Evolutionary conservation across 2,329 filamentous ascomycete species (phyloP), one percentile per base, ranked within the genome.

Genomic region (Nothomitra cinnamomea): DNA sequence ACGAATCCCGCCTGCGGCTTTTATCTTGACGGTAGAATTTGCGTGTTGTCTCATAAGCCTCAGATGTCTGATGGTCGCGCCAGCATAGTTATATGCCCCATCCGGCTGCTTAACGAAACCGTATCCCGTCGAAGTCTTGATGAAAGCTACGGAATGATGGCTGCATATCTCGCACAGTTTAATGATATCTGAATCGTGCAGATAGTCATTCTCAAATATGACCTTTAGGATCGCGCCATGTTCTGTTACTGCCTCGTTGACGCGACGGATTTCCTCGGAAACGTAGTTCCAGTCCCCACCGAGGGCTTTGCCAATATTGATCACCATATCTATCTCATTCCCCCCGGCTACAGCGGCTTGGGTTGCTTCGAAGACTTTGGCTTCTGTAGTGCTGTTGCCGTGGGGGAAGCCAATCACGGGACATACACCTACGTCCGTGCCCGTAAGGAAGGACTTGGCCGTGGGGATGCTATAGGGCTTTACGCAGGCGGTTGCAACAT

Each of bases 181-280:
- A 7, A 69, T 58, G 51, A 80, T 77, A 38, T 79, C 70, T 10
- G 70, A 60, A 0, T 74, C 65, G 1, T 66, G 25, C 0, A 80
- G 68, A 56, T 72, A 80, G 59, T 79, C 76, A 58, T 78, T 80
- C 58, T 81, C 77, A 54, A 81, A 80, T 50, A 80, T 81, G 51
- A 80, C 76, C 60, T 81, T 81, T 5, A 80, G 66, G 0, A 70
- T 65, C 0, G 70, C 73, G 0, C 70, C 70, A 5, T 65, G 54
- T n/a, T 61, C 59, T 0, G 61, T 59, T 2, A 79, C 75, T 0
- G 66, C 69, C 0, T 69, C 60, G 57, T 80, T 78, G 56, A 81
- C 64, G 28, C 62, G 60, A 0, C 63, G 60, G 50, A 81, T 75
- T 59, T 81, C 77, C 4, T 69, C 61, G 0, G 62, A 59, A 12